Base-by-base conservation (phyloP, 208 protist species). In the Leishmania arabica region DNA sequence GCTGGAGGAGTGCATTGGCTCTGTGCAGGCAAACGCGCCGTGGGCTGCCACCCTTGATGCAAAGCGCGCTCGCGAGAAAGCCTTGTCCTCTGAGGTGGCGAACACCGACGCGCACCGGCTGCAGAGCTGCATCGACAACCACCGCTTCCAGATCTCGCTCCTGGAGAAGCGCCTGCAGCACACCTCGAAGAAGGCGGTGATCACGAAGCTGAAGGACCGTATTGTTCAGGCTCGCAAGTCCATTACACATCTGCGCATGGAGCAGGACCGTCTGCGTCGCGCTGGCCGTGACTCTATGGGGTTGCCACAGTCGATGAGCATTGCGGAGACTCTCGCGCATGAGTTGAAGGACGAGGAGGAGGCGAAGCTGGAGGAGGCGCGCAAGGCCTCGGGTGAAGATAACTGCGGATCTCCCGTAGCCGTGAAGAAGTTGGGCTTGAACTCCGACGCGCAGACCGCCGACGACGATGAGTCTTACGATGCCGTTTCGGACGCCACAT, bases 151-250 rank as follows among this genome's bases (percentile, higher is more conserved):
- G 71, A 91, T 96, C 72, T 79, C 83, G 6, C 84, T 98, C 62
- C 89, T 96, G 70, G 89, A 98, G 79, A 95, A 95, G 75, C 91
- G 95, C n/a, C 76, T 98, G 71, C 88, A 94, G 47, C 92, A 96
- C 86, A 86, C 93, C 45, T 91, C 92, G 47, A 82, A 90, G 79
- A 87, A 88, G 71, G 66, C 78, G 69, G 84, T 96, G n/a, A 90
- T 89, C 51, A 88, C 78, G 49, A 95, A 94, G 83, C 89, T 98
- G 47, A 92, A 95, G 83, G 91, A 98, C 58, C 75, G 88, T 51
- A 95, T 98, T 45, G 83, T 92, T 56, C 84, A 93, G 69, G 84
- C 84, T 27, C 90, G 95, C 74, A 86, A 91, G 54, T 86, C 95
- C 51, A 92, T 98, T 54, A 91, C 84, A 31, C 90, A 86, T n/a